A percentile compares a stretch with the other conserved stretches of the same genome.
Evolutionary conservation across 2,329 filamentous ascomycete genomes (phyloP).

Genomic region (Alternaria gaisen): DNA sequence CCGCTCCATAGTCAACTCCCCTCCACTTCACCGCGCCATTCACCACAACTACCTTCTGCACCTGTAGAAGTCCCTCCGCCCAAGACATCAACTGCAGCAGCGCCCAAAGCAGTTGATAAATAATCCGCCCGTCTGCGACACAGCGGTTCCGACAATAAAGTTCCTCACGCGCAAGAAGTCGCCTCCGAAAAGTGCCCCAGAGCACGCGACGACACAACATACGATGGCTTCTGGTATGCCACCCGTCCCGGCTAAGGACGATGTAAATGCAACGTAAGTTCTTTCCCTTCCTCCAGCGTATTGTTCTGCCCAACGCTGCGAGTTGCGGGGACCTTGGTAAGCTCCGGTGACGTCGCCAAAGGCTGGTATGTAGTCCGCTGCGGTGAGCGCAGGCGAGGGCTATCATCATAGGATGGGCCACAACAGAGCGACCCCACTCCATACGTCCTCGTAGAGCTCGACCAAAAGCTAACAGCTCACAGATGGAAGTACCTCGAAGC

Average conservation of each 20-base stretch:
- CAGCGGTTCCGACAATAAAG: slow-evolving; percentile 30
- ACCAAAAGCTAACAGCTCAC: slow-evolving; percentile 27
- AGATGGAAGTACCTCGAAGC: slow-evolving; percentile 91
- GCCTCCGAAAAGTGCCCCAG: slow-evolving; percentile 44
- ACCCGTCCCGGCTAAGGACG: slow-evolving; percentile 63
- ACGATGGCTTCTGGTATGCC: slow-evolving; percentile 50
- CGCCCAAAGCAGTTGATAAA: not conserved
- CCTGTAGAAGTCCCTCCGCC: slow-evolving; percentile 6
- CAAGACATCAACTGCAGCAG: not conserved
- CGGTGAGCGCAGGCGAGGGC: not conserved
- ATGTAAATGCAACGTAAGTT: slow-evolving; percentile 69
- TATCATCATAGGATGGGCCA: not conserved
- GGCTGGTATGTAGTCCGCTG: not conserved
- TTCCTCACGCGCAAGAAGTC: slow-evolving; percentile 46
- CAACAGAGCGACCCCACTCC: not conserved
- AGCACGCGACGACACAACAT: slow-evolving; percentile 43
- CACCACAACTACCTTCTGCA: slow-evolving; percentile 7
- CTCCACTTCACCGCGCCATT: slow-evolving; percentile 16
- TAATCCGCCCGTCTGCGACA: slow-evolving; percentile 12
- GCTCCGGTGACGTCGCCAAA: slow-evolving; percentile 4
- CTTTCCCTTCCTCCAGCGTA: not conserved
- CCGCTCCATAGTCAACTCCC: slow-evolving; percentile 11
- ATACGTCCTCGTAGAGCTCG: not conserved
- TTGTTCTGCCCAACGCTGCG: not conserved
- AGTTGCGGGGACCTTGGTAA: not conserved